Percentiles rank a stretch among this genome's conserved stretches.
Conservation (phyloP, 495 filamentous ascomycete genomes). For the Terfezia boudieri region DNA sequence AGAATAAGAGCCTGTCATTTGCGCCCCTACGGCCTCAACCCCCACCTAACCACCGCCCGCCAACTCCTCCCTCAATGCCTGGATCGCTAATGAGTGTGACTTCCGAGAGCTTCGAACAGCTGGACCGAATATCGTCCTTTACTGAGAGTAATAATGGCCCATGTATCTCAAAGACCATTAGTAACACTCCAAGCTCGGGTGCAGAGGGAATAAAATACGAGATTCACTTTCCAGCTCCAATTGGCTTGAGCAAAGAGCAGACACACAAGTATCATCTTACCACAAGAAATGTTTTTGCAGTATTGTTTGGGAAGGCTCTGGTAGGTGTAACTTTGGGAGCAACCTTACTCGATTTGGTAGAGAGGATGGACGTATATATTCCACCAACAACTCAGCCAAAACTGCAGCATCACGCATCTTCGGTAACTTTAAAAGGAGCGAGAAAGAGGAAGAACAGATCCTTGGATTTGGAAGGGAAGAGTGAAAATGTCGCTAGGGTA, state of each 20-base stretch:
- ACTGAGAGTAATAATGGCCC: conserved; percentile 14
- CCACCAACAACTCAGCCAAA: conserved; percentile 15
- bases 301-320: conserved; percentile 32
- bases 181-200: conserved; percentile 19
- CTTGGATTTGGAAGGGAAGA: not conserved
- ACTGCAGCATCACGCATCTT: not conserved
- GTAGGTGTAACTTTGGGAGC: conserved; percentile 38
- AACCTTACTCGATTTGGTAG: conserved; percentile 33
- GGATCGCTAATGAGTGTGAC: conserved; percentile 24
- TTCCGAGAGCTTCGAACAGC: conserved; percentile 19
- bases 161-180: conserved; percentile 25
- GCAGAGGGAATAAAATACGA: conserved; percentile 33
- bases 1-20: conserved; percentile 11
- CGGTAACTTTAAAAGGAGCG: not conserved
- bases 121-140: conserved; percentile 17
- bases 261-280: conserved; percentile 33
- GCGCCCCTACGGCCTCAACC: conserved; percentile 25
- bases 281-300: conserved; percentile 40
- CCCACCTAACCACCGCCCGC: conserved; percentile 19
- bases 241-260: conserved; percentile 25
- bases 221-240: conserved; percentile 33
- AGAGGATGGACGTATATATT: conserved; percentile 32
- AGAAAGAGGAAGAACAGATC: not conserved
- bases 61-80: conserved; percentile 7
- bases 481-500: conserved; percentile 22